These are phyloP conservation scores for Glutinoglossum americanum DNA, from an alignment of 495 filamentous ascomycete genomes.

Conservation along the genomic window DNA sequence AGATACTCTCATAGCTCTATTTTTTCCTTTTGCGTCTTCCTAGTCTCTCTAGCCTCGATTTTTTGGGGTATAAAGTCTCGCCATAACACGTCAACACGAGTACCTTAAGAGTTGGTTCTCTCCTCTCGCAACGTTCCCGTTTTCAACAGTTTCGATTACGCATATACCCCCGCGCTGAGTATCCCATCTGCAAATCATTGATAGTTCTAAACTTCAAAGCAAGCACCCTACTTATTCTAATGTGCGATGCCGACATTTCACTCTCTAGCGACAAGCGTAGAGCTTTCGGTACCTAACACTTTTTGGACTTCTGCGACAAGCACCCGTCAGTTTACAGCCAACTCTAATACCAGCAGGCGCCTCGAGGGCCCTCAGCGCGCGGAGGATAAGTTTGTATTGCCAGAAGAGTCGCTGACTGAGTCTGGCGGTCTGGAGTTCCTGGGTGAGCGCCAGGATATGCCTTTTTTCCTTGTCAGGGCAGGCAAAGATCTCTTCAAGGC, in stretches of 20 bases:
- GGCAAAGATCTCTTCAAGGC: constrained; percentile 10
- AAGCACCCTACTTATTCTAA: not conserved
- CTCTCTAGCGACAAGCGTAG: not conserved
- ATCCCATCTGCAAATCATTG: not conserved
- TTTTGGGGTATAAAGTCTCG: not conserved
- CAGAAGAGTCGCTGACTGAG: not conserved
- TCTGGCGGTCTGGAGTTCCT: constrained; percentile 6
- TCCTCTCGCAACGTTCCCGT: not conserved
- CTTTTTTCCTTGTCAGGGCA: constrained; percentile 15
- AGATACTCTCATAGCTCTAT: not conserved
- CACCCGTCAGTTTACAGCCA: not conserved
- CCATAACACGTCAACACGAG: too few relatives aligned
- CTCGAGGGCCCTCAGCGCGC: not conserved
- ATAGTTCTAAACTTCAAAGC: not conserved
- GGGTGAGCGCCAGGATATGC: constrained; percentile 11
- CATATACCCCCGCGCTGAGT: not conserved
- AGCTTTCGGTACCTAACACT: not conserved
- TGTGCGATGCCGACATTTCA: not conserved
- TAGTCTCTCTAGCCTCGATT: not conserved
- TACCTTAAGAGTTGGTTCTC: too few relatives aligned
- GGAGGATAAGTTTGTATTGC: not conserved
- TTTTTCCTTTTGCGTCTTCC: not conserved
- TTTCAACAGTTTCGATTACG: not conserved
- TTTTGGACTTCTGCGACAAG: not conserved
- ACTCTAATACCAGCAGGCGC: not conserved